Conservation (phyloP, 495 filamentous ascomycete species). For the Aspergillus leporis region DNA sequence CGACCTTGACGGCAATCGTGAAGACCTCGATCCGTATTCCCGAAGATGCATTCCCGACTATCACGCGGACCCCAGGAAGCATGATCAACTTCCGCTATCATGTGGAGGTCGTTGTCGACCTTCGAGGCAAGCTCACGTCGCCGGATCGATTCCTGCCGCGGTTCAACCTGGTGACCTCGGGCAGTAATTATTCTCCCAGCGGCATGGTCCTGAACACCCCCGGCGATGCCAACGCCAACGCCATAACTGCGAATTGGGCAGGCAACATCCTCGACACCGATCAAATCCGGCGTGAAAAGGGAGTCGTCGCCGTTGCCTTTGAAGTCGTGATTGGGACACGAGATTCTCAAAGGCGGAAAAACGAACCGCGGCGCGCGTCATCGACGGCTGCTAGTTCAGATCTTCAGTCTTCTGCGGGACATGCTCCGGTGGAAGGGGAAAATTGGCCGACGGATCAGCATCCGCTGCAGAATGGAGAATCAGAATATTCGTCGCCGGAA, state of each 20-base stretch:
- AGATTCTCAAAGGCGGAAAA: constrained; percentile 67
- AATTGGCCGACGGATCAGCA: constrained; percentile 31
- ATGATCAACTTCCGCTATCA: constrained; percentile 95
- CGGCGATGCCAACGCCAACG: constrained; percentile 34
- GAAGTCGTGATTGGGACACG: constrained; percentile 86
- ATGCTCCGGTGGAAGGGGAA: constrained; percentile 29
- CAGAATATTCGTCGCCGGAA: constrained; percentile 35
- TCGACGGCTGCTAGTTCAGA: constrained; percentile 29
- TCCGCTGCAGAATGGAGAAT: constrained; percentile 24
- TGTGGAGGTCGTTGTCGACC: constrained; percentile 86
- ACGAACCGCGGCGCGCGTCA: constrained; percentile 36
- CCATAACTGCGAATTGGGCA: constrained; percentile 57
- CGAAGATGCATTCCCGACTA: constrained; percentile 90
- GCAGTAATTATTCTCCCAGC: constrained; percentile 47
- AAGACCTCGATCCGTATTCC: constrained; percentile 82
- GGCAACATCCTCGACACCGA: constrained; percentile 88
- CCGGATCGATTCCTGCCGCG: constrained; percentile 63
- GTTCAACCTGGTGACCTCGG: constrained; percentile 52
- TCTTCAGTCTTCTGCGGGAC: constrained; percentile 5
- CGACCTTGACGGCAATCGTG: constrained; percentile 71
- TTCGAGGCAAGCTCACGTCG: constrained; percentile 80
- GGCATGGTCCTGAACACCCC: constrained; percentile 48
- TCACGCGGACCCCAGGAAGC: constrained; percentile 79
- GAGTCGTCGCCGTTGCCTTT: constrained; percentile 77
- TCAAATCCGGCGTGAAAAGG: constrained; percentile 80